Evolutionary conservation across 176 grass and related monocot species (phyloP).

Genomic region (Ampelocalamus luodianensis): DNA sequence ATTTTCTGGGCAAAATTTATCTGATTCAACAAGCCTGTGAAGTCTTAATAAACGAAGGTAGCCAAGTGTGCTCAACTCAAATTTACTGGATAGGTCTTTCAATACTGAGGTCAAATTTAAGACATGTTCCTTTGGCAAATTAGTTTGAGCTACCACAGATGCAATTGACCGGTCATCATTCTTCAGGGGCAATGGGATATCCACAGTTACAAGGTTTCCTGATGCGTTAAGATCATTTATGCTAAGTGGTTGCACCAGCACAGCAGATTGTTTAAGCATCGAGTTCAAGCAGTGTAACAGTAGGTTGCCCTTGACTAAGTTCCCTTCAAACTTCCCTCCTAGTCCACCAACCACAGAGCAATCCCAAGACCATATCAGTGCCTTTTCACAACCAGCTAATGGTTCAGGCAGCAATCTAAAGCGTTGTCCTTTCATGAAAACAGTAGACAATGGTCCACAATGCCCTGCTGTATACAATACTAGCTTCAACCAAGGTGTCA

Average conservation of each 20-base stretch:
- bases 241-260: slow-evolving; percentile 87
- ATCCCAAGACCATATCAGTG: slow-evolving; percentile 97
- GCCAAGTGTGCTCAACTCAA: slow-evolving; percentile 72
- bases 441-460: slow-evolving; percentile 85
- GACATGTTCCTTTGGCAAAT: slow-evolving; percentile 52
- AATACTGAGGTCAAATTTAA: slow-evolving; percentile 71
- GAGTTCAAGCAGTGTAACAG: slow-evolving; percentile 93
- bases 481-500: slow-evolving; percentile 99
- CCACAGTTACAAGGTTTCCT: slow-evolving; percentile 75
- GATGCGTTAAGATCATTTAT: slow-evolving; percentile 74
- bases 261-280: slow-evolving; percentile 85
- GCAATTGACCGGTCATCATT: slow-evolving; percentile 74
- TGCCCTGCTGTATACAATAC: slow-evolving; percentile 74
- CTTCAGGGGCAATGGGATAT: slow-evolving; percentile 84
- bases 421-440: slow-evolving; percentile 92
- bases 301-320: slow-evolving; percentile 93
- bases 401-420: slow-evolving; percentile 87
- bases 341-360: slow-evolving; percentile 73
- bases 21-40: slow-evolving; percentile 54
- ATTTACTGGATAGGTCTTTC: slow-evolving; percentile 68
- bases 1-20: slow-evolving; percentile 49
- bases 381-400: slow-evolving; percentile 87
- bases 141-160: slow-evolving; percentile 51
- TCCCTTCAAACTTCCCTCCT: slow-evolving; percentile 95
- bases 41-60: slow-evolving; percentile 93